A percentile compares a stretch with the other conserved stretches of the same genome.
These are phyloP conservation scores for Pholiota conissans DNA, from an alignment of 768 basidiomycete species.

Conservation along the genomic window DNA sequence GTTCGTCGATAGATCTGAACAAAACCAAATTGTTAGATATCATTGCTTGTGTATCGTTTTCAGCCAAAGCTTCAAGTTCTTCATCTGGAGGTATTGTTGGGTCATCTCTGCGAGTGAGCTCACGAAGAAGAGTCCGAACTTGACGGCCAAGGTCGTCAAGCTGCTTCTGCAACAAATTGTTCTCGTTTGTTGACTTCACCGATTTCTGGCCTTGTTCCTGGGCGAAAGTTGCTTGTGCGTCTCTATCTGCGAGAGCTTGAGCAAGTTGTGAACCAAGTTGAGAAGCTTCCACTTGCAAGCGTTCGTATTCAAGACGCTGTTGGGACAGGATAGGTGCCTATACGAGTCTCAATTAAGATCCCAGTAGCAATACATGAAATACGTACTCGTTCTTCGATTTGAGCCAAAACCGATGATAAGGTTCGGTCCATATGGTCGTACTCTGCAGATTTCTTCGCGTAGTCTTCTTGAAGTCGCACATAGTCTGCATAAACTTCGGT, in stretches of 20 bases:
- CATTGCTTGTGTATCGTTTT: constrained; percentile 68
- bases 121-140: constrained; percentile 75
- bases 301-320: constrained; percentile 88
- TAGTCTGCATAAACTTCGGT: constrained; percentile 94
- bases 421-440: constrained; percentile 84
- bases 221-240: constrained; percentile 53
- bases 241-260: constrained; percentile 73
- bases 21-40: constrained; percentile 89
- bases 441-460: constrained; percentile 75
- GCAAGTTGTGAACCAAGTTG: constrained; percentile 82
- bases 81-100: constrained; percentile 77
- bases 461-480: constrained; percentile 82
- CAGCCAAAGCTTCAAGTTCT: constrained; percentile 48
- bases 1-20: constrained; percentile 72
- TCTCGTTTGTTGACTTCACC: constrained; percentile 56
- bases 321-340: constrained; percentile 90
- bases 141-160: constrained; percentile 84
- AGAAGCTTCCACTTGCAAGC: constrained; percentile 74
- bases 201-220: constrained; percentile 67
- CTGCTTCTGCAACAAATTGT: constrained; percentile 69
- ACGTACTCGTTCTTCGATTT: constrained; percentile 88
- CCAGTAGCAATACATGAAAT: neutral
- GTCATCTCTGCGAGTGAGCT: constrained; percentile 81
- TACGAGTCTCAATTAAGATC: neutral
- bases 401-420: constrained; percentile 75